These are phyloP conservation scores for Lotmaria passim DNA, from an alignment of 208 protist genomes.

Conservation along the genomic window DNA sequence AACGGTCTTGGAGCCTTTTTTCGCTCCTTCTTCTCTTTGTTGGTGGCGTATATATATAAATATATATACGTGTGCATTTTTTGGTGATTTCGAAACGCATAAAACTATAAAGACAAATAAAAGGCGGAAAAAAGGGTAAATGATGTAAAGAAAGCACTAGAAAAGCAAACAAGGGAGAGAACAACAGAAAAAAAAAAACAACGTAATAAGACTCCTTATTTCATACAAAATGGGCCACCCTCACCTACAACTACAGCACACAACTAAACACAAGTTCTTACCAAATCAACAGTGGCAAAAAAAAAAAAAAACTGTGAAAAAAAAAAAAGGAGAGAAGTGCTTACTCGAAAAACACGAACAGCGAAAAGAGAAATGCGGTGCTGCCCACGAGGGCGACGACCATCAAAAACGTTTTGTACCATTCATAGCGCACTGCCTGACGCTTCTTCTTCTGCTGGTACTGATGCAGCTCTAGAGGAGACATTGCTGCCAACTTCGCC, in stretches of 20 bases:
- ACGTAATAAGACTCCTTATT: no score
- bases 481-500: slow-evolving; percentile 63
- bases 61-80: no score
- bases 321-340: not conserved
- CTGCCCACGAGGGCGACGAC: slow-evolving; percentile 48
- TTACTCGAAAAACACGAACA: slow-evolving; percentile 75
- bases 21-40: no score
- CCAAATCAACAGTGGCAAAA: not conserved
- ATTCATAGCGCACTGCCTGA: slow-evolving; percentile 40
- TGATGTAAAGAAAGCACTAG: not conserved
- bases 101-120: not conserved
- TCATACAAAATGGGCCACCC: no score
- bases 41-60: no score
- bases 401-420: slow-evolving; percentile 55
- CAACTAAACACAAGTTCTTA: no score
- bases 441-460: slow-evolving; percentile 63
- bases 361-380: slow-evolving; percentile 66
- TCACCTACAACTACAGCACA: not conserved
- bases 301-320: slow-evolving; percentile 24
- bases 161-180: not conserved
- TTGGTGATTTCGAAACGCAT: slow-evolving; percentile 5
- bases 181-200: not conserved
- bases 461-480: slow-evolving; percentile 59
- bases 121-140: slow-evolving; percentile 6
- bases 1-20: no score